Evolutionary conservation across 116 monocot genomes (phyloP).

Genomic region (Iris pallida): DNA sequence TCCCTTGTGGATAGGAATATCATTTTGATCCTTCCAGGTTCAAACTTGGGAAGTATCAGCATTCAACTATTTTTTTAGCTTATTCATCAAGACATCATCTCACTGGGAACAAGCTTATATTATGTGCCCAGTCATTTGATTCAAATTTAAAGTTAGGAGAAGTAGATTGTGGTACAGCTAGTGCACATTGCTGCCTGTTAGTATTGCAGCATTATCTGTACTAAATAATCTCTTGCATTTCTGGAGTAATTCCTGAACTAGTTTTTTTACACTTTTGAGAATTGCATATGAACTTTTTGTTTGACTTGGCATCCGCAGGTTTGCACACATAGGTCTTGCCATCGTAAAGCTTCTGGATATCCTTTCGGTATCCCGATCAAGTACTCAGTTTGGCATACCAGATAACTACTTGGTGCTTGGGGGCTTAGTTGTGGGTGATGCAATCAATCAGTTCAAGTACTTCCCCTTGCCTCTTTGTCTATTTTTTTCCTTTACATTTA

Average conservation of each 20-base stretch:
- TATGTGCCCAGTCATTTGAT: too few relatives aligned
- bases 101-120: too few relatives aligned
- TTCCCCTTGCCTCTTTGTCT: neutral
- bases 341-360: conserved; percentile 46
- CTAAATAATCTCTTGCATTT: too few relatives aligned
- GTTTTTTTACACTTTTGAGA: neutral
- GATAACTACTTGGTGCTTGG: conserved; percentile 70
- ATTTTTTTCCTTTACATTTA: neutral
- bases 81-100: too few relatives aligned
- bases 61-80: too few relatives aligned
- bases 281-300: neutral
- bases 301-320: conserved; percentile 27
- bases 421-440: conserved; percentile 64
- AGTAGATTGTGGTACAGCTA: neutral
- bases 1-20: too few relatives aligned
- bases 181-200: neutral
- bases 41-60: too few relatives aligned
- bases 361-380: conserved; percentile 39
- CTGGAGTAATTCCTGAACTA: too few relatives aligned
- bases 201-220: neutral
- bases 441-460: conserved; percentile 93
- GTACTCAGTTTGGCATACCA: conserved; percentile 49
- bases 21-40: too few relatives aligned
- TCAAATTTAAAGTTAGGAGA: too few relatives aligned
- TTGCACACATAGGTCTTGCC: conserved; percentile 66